phyloP scores from a whole-genome alignment of 129 eudicot species.

The Glebionis coronaria region DNA sequence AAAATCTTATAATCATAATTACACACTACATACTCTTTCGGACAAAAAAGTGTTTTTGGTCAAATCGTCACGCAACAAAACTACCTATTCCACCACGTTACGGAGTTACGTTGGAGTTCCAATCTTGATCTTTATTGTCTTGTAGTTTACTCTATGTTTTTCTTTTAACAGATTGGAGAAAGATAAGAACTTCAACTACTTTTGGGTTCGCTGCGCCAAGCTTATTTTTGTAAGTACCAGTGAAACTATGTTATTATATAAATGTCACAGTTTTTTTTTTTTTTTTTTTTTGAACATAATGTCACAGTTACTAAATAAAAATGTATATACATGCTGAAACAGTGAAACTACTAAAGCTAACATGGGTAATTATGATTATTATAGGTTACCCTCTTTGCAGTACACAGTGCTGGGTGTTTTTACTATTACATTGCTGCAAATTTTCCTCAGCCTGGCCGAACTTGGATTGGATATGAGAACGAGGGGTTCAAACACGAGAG shows the following conservation, averaged over 20 bases:
- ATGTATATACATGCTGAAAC: not conserved
- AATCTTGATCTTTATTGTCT: not conserved
- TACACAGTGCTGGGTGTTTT: constrained; percentile 64
- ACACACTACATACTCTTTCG: too few species aligned
- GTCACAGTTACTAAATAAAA: not conserved
- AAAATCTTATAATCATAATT: too few species aligned
- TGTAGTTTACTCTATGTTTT: not conserved
- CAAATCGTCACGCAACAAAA: too few species aligned
- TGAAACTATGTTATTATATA: not conserved
- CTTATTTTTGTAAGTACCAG: constrained; percentile 59
- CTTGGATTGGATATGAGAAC: constrained; percentile 50
- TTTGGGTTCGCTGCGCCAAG: constrained; percentile 60
- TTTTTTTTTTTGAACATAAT: too few species aligned
- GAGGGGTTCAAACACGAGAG: constrained; percentile 24
- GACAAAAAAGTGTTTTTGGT: too few species aligned
- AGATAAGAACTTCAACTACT: constrained; percentile 54
- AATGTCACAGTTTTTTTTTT: too few species aligned
- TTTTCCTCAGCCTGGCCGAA: constrained; percentile 29
- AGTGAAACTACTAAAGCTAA: not conserved
- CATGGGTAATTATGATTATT: not conserved
- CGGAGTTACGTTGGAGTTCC: too few species aligned
- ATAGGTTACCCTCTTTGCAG: constrained; percentile 68
- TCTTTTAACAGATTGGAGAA: constrained; percentile 59
- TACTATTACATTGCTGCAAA: constrained; percentile 56
- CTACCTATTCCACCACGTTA: too few species aligned